phyloP scores from a whole-genome alignment of 2,329 filamentous ascomycete genomes.

The Meredithiella fracta region DNA sequence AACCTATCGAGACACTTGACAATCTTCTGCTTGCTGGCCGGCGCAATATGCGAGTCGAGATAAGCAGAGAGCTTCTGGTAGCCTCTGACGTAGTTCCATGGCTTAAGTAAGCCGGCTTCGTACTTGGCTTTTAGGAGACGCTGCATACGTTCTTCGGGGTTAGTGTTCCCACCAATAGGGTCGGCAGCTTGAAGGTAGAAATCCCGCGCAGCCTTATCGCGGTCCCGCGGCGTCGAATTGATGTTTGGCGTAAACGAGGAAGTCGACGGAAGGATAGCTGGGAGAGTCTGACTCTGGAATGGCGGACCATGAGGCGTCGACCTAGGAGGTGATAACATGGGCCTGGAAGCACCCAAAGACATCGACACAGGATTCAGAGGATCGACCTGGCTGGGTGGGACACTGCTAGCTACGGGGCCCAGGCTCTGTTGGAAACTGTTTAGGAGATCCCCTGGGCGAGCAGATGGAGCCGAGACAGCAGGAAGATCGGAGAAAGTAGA shows the following conservation, averaged over 20 bases:
- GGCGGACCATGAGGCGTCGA: background rate
- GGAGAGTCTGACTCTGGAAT: background rate
- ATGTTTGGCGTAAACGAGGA: background rate
- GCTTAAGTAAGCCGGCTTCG: slow-evolving; percentile 82
- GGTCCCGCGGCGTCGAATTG: slow-evolving; percentile 22
- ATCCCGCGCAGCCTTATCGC: slow-evolving; percentile 57
- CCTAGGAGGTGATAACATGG: slow-evolving; percentile 33
- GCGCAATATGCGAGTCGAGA: slow-evolving; percentile 75
- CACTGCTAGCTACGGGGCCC: too few species aligned
- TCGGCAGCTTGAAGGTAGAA: slow-evolving; percentile 97
- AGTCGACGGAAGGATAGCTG: background rate
- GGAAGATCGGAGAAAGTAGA: background rate
- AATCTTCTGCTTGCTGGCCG: slow-evolving; percentile 75
- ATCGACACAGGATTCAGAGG: background rate
- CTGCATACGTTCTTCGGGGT: slow-evolving; percentile 87
- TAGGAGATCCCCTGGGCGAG: slow-evolving; percentile 1
- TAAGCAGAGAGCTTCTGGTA: slow-evolving; percentile 82
- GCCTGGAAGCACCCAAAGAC: slow-evolving; percentile 15
- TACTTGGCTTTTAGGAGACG: slow-evolving; percentile 90
- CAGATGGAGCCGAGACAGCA: background rate
- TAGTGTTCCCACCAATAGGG: slow-evolving; percentile 54
- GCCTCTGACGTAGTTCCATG: slow-evolving; percentile 97
- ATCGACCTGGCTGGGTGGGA: background rate
- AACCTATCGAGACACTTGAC: slow-evolving; percentile 82
- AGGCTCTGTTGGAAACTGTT: slow-evolving; percentile 1